These are phyloP conservation scores for Termitomyces sp. DNA, from an alignment of 768 basidiomycete species.

Conservation along the genomic window DNA sequence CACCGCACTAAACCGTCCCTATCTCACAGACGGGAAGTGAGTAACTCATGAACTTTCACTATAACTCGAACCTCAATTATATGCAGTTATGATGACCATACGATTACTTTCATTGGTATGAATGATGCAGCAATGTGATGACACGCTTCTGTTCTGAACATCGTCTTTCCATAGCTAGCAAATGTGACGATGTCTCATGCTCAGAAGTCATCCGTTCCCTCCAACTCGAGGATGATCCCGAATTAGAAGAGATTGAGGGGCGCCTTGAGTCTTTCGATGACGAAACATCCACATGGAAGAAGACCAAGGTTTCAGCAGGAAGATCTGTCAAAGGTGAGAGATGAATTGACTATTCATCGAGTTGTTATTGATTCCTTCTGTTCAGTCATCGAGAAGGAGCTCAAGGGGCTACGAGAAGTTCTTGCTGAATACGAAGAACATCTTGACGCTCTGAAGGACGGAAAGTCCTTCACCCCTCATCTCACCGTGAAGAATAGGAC, in stretches of 20 bases:
- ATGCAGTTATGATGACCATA: slow-evolving; percentile 49
- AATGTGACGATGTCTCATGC: slow-evolving; percentile 62
- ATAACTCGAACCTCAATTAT: neutral
- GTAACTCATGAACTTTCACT: slow-evolving; percentile 15
- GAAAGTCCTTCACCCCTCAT: slow-evolving; percentile 37
- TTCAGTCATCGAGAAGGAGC: slow-evolving; percentile 35
- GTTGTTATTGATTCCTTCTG: neutral
- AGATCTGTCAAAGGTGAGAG: slow-evolving; percentile 36
- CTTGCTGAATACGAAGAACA: slow-evolving; percentile 40
- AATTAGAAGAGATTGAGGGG: slow-evolving; percentile 46
- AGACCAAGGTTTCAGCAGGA: slow-evolving; percentile 36
- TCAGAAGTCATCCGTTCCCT: slow-evolving; percentile 52
- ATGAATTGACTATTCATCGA: neutral
- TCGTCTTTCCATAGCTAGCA: slow-evolving; percentile 37
- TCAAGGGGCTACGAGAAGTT: slow-evolving; percentile 33
- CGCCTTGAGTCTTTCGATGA: slow-evolving; percentile 32
- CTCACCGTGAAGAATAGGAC: slow-evolving; percentile 30
- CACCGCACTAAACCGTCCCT: neutral
- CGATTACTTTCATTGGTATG: slow-evolving; percentile 61
- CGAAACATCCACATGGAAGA: slow-evolving; percentile 36
- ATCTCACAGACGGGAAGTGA: slow-evolving; percentile 50
- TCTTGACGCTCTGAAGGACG: slow-evolving; percentile 42
- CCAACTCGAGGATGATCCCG: slow-evolving; percentile 47
- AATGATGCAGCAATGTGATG: neutral
- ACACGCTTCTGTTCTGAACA: neutral